phyloP scores from a whole-genome alignment of 495 filamentous ascomycete species.

The Aspergillus haitiensis region DNA sequence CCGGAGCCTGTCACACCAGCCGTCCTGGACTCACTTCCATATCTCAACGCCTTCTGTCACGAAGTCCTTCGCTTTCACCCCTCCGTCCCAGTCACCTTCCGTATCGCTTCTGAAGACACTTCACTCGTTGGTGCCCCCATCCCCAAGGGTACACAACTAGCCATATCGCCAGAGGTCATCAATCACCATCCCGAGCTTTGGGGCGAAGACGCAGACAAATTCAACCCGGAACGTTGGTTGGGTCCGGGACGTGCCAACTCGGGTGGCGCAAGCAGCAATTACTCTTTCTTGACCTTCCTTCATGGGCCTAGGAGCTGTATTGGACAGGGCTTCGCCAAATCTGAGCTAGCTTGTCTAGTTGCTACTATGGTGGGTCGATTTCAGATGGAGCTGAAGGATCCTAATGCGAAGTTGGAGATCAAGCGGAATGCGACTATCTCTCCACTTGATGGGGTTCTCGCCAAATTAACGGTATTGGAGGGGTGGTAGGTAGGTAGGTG shows the following conservation, averaged over 20 bases:
- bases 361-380: conserved; percentile 73
- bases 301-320: conserved; percentile 82
- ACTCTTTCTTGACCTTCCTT: conserved; percentile 79
- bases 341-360: conserved; percentile 80
- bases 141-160: conserved; percentile 55
- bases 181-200: conserved; percentile 77
- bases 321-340: conserved; percentile 75
- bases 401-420: conserved; percentile 58
- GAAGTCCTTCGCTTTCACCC: conserved; percentile 60
- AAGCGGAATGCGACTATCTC: conserved; percentile 60
- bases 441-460: conserved; percentile 63
- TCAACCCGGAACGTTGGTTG: conserved; percentile 80
- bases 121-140: conserved; percentile 56
- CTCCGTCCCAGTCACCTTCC: conserved; percentile 62
- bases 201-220: conserved; percentile 78
- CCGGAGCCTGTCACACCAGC: conserved; percentile 48
- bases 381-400: conserved; percentile 61
- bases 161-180: conserved; percentile 55
- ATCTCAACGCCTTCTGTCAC: conserved; percentile 62
- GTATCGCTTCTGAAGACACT: conserved; percentile 63
- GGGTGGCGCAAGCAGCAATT: conserved; percentile 60
- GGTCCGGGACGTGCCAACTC: conserved; percentile 50
- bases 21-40: conserved; percentile 56
- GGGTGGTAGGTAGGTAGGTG: conserved; percentile 65
- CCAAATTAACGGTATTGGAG: conserved; percentile 59